Evolutionary conservation across 306 rosid genomes (phyloP).

Genomic region (Calophaca sinica): DNA sequence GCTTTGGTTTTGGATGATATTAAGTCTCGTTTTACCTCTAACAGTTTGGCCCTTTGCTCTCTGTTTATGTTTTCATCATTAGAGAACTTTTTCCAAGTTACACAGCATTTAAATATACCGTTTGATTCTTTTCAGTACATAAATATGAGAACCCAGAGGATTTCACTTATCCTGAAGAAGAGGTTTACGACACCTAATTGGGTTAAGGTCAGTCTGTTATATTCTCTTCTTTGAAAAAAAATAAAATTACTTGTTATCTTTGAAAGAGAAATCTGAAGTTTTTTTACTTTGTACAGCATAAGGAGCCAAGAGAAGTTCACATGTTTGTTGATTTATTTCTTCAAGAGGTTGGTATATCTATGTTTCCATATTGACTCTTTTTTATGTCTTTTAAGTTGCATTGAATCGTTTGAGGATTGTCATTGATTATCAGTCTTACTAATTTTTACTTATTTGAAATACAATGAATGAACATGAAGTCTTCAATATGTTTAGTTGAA

Average conservation of each 20-base stretch:
- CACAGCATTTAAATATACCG: slow-evolving; percentile 26
- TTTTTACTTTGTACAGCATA: slow-evolving; percentile 73
- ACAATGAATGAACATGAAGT: slow-evolving; percentile 19
- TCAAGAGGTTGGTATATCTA: slow-evolving; percentile 76
- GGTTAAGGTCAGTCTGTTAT: slow-evolving; percentile 74
- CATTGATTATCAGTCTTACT: slow-evolving; percentile 13
- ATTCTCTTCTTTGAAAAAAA: slow-evolving; percentile 5
- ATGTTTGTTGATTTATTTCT: slow-evolving; percentile 94
- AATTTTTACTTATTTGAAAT: slow-evolving; percentile 1
- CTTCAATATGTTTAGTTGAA: slow-evolving; percentile 14
- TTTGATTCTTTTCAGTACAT: slow-evolving; percentile 70
- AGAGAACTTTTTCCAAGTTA: slow-evolving; percentile 2
- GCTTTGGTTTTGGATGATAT: slow-evolving; percentile 31
- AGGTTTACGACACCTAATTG: slow-evolving; percentile 92
- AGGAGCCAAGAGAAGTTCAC: slow-evolving; percentile 98
- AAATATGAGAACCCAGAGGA: slow-evolving; percentile 80
- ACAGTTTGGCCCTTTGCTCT: neutral
- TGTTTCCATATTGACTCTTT: slow-evolving; percentile 2
- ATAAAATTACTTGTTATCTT: slow-evolving; percentile 28
- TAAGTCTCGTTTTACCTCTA: slow-evolving; percentile 13
- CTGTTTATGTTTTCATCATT: neutral
- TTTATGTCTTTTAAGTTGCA: slow-evolving; percentile 32
- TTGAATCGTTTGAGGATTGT: slow-evolving; percentile 28
- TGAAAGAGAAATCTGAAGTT: slow-evolving; percentile 40
- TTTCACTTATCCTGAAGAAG: slow-evolving; percentile 84